phyloP scores from a whole-genome alignment of 169 alveolate species.

The Plasmodium cynomolgi region DNA sequence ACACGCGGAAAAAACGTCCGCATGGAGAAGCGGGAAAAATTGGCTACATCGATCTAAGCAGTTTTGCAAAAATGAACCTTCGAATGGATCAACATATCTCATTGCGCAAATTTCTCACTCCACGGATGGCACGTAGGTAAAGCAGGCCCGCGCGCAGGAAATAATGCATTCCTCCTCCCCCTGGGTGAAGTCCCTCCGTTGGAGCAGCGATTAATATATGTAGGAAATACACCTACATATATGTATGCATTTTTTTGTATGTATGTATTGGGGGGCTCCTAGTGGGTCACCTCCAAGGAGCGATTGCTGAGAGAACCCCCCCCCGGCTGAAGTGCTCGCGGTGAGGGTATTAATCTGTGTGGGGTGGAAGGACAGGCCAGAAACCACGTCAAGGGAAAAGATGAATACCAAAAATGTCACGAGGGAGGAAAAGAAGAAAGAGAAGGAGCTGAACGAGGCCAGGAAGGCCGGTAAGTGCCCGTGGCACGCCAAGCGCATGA shows the following conservation, averaged over 20 bases:
- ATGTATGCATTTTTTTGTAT: background rate
- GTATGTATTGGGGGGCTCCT: background rate
- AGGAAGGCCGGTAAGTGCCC: slow-evolving; percentile 74
- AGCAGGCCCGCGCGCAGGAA: background rate
- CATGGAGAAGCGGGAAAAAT: background rate
- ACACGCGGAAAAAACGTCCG: background rate
- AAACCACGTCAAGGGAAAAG: slow-evolving; percentile 23
- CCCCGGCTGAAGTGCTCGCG: background rate
- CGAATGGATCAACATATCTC: background rate
- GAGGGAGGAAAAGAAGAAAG: slow-evolving; percentile 79
- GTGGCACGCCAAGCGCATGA: background rate
- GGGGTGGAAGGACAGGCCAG: background rate
- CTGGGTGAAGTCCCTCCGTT: background rate
- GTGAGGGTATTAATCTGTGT: background rate
- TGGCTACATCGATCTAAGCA: background rate
- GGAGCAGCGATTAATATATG: background rate
- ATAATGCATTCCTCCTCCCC: background rate
- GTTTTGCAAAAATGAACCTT: background rate
- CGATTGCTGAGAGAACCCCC: background rate
- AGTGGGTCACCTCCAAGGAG: background rate
- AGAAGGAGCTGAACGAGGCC: slow-evolving; percentile 80
- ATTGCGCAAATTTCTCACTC: background rate
- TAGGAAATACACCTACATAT: background rate
- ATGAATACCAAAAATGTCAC: slow-evolving; percentile 75
- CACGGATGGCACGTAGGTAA: background rate